Evolutionary conservation across 441 rosid genomes (phyloP).

Genomic region (Jatropha multifida): DNA sequence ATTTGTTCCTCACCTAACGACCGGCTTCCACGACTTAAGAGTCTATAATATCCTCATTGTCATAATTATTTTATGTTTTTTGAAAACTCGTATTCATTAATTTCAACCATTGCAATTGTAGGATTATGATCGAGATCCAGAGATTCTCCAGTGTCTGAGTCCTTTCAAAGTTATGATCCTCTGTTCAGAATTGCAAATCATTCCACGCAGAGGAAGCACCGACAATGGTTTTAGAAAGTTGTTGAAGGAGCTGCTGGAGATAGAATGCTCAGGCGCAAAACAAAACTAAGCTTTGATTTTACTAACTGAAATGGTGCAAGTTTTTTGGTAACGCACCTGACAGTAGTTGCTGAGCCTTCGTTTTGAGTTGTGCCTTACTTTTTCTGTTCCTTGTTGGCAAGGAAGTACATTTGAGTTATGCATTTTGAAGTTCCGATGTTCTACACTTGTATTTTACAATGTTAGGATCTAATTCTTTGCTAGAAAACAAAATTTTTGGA

Average conservation of each 20-base stretch:
- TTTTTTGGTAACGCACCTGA: not conserved
- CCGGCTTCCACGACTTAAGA: not conserved
- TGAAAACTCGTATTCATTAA: not conserved
- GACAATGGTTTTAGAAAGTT: slow-evolving; percentile 38
- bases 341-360: not conserved
- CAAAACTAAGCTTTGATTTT: slow-evolving; percentile 7
- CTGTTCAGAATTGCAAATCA: slow-evolving; percentile 60
- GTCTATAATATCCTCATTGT: not conserved
- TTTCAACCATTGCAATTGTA: slow-evolving; percentile 23
- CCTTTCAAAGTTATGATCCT: slow-evolving; percentile 54
- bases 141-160: slow-evolving; percentile 46
- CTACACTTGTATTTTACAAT: not conserved
- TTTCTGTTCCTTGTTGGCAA: not conserved
- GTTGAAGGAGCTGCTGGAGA: slow-evolving; percentile 33
- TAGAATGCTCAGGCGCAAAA: slow-evolving; percentile 21
- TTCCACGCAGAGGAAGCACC: slow-evolving; percentile 27
- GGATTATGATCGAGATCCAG: slow-evolving; percentile 83
- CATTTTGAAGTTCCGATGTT: not conserved
- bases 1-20: not conserved
- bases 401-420: not conserved
- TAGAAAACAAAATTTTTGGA: not conserved
- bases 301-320: not conserved
- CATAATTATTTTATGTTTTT: not conserved
- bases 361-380: not conserved
- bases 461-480: not conserved